Base-by-base conservation (phyloP, 1,284 basidiomycete genomes). In the Hypsizygus ulmarius region DNA sequence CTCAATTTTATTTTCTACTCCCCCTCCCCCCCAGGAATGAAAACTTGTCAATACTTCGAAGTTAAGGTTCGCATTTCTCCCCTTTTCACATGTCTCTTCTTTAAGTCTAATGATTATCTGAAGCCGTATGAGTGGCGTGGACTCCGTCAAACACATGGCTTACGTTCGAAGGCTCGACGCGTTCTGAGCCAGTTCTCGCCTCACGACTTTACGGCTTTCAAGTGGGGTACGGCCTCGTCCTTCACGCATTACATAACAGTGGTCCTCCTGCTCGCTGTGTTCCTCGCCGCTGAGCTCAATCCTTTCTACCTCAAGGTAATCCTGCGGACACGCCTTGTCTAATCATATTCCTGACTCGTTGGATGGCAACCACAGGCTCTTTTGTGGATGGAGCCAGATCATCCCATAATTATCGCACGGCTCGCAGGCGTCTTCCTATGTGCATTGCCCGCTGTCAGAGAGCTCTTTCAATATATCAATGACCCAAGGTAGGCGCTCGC, bases 321-420 rank as follows among this genome's bases (percentile, higher is more conserved):
- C 57, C 50, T 54, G 50, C 36, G 43, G 12, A 21, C 28, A 35
- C 38, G 39, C 25, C 42, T n/a, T 38, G 38, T 35, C 28, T 18
- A 25, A 39, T 53, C 15, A 50, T 49, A 28, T 43, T 36, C 38
- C 39, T 33, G 46, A 40, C 30, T 16, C 40, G 30, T 25, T 27
- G 16, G n/a, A 38, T 29, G 30, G 32, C 35, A 34, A 32, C n/a
- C 38, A 15, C 61, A 87, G 83, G 78, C 77, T 43, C 68, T 93
- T 49, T 71, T 92, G 32, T 92, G 90, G 89, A 87, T 93, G 81
- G 87, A 91, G 58, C 90, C 90, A 25, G 84, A 90, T 61, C 88
- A 91, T 64, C 88, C 87, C 6, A 81, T 92, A 52, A 77, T 92
- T 35, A 87, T 90, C 47, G 68, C 79, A 50, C 78, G 89, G 27